Evolutionary conservation across 2,329 filamentous ascomycete species (phyloP), one percentile per base, ranked within the genome.

Genomic region (Penicillium crustosum): DNA sequence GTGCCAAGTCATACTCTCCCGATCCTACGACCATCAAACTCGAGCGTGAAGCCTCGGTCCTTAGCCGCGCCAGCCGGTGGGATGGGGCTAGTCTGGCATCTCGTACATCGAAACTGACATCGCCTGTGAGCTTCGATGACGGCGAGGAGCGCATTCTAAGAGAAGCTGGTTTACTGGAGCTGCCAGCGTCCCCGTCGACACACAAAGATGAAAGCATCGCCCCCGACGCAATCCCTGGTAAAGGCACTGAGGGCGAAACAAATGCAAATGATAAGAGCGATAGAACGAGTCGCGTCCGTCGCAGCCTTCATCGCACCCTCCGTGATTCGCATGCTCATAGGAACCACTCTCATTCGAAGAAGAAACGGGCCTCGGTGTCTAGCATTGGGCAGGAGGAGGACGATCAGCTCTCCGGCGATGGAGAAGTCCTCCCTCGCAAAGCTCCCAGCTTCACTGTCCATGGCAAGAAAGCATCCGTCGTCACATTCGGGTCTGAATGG

Each of bases 381-480:
- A 88, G 84, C 41, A 75, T 81, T 48, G 79, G 80, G 17, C 76
- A 81, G 43, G 76, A 75, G 12, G 83, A 85, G 35, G 84, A 85
- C 19, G 78, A 68, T 49, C 73, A 69, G 70, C 73, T 61, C 19
- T 58, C 65, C n/a, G 57, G 59, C 68, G 83, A 77, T 79, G 89
- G 70, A 38, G 89, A 91, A 65, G 86, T 89, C 12, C 81, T 99
- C 13, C 81, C 89, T 7, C 86, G 94, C 48, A 89, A 89, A 13
- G 86, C 90, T 13, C 91, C 91, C 6, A 96, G 91, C 67, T 99
- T 99, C 73, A 96, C 94, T 4, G 88, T 99, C 4, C 94, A 99
- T 70, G 93, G 94, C 60, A 99, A 97, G 79, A 97, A 99, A 75
- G 94, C 94, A 3, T 96, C 92, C 1, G 90, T 99, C 55, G 91